Conservation (phyloP, 192 early-diverging fungal genomes). For the Kappamyces sp. region DNA sequence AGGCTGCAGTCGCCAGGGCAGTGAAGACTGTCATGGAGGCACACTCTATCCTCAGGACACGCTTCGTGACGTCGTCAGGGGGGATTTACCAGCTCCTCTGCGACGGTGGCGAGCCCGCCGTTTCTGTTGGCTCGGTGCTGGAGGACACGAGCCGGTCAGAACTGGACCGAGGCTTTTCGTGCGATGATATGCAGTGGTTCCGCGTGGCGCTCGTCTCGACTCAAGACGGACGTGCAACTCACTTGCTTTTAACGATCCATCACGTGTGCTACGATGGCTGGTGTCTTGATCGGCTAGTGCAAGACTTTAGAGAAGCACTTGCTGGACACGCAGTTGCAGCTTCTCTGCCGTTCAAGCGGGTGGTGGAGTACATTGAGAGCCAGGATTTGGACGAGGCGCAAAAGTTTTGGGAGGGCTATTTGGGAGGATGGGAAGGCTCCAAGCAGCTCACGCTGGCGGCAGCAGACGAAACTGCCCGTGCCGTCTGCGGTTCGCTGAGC, state of each 20-base stretch:
- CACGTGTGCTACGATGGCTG: slow-evolving; percentile 21
- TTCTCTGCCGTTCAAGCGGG: neutral
- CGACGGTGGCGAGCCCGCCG: too few relatives aligned
- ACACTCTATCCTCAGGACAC: slow-evolving; percentile 1
- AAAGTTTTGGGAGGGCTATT: neutral
- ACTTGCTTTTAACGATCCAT: slow-evolving; percentile 12
- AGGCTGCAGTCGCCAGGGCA: too few relatives aligned
- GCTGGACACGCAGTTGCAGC: too few relatives aligned
- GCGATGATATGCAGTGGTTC: too few relatives aligned
- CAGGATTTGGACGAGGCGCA: neutral
- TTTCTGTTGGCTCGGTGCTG: slow-evolving; percentile 2
- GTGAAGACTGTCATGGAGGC: neutral
- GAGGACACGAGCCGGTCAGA: too few relatives aligned
- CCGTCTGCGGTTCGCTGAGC: too few relatives aligned
- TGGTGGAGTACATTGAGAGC: neutral
- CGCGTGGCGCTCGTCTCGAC: neutral
- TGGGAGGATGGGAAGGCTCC: slow-evolving; percentile 2
- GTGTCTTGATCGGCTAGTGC: neutral
- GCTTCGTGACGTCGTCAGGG: neutral
- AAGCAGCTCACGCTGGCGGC: neutral
- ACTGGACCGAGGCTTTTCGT: too few relatives aligned
- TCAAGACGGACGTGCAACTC: slow-evolving; percentile 2
- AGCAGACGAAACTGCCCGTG: too few relatives aligned
- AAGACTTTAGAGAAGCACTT: slow-evolving; percentile 11
- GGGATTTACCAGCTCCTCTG: slow-evolving; percentile 15